Conservation (phyloP, 768 basidiomycete genomes). For the Polyporus arcularius region DNA sequence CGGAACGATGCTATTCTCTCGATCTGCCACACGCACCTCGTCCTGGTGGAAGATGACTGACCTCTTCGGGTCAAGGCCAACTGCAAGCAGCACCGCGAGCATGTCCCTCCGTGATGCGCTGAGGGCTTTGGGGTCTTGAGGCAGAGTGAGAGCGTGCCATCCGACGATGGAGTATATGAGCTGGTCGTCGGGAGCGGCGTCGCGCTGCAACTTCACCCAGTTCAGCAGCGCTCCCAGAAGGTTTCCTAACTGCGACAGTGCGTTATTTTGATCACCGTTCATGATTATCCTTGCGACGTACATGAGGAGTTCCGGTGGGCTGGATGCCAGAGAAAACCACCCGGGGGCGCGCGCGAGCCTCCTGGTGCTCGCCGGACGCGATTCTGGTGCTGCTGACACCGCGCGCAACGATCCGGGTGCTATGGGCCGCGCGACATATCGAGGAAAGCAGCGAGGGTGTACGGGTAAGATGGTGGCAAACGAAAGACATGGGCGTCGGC, state of each 20-base stretch:
- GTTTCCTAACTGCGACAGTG: constrained; percentile 74
- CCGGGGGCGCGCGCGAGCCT: constrained; percentile 21
- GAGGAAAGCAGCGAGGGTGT: background rate
- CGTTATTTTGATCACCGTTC: constrained; percentile 3
- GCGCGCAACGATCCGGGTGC: background rate
- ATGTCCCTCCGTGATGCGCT: constrained; percentile 67
- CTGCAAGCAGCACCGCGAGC: constrained; percentile 80
- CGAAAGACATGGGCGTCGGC: constrained; percentile 15
- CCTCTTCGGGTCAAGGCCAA: constrained; percentile 78
- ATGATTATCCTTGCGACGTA: constrained; percentile 36
- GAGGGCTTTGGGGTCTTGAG: constrained; percentile 74
- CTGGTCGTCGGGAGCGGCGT: constrained; percentile 55
- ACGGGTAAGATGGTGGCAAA: constrained; percentile 13
- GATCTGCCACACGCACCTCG: constrained; percentile 55
- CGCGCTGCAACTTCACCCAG: constrained; percentile 81
- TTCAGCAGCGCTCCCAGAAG: constrained; percentile 88
- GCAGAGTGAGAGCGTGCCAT: constrained; percentile 92
- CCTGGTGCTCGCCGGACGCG: background rate
- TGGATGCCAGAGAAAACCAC: constrained; percentile 91
- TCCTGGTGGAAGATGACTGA: constrained; percentile 87
- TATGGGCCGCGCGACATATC: constrained; percentile 1
- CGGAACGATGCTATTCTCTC: background rate
- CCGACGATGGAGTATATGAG: constrained; percentile 89
- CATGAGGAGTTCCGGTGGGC: constrained; percentile 90
- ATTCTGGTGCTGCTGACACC: background rate